Percentiles rank a stretch among this genome's conserved stretches.
phyloP scores from a whole-genome alignment of 176 grass and related monocot species.

The Oryza brachyantha region DNA sequence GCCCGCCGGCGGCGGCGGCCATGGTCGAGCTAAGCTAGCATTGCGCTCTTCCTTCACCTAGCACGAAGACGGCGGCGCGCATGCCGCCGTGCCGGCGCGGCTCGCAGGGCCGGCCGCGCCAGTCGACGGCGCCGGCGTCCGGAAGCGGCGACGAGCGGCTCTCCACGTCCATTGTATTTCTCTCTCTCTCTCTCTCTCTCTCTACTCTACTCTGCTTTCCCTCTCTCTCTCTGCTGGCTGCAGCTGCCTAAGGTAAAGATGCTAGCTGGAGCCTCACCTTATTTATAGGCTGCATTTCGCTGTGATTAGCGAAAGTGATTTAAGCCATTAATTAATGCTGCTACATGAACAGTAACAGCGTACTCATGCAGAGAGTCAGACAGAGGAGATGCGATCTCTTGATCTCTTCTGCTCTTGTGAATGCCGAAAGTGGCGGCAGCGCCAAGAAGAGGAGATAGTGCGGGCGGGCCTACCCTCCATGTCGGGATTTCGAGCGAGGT shows the following conservation, averaged over 20 bases:
- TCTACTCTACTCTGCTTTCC: neutral
- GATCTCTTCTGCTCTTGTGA: neutral
- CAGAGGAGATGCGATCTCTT: neutral
- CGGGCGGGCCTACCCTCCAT: conserved; percentile 29
- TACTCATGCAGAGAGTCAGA: no score
- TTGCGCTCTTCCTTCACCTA: conserved; percentile 57
- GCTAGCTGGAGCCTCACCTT: neutral
- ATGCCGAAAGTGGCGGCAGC: conserved; percentile 21
- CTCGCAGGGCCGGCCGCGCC: conserved; percentile 71
- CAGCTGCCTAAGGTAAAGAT: neutral
- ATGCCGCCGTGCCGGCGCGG: conserved; percentile 67
- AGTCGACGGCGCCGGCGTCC: conserved; percentile 59
- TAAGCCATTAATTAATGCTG: neutral
- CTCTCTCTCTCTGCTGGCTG: neutral
- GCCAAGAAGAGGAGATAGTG: neutral
- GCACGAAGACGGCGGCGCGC: conserved; percentile 87
- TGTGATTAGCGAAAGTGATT: neutral
- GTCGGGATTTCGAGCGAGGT: conserved; percentile 27
- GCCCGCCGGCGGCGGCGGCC: no score
- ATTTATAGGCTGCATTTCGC: neutral
- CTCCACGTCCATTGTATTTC: conserved; percentile 44
- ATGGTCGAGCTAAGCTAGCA: neutral
- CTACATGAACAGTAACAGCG: neutral
- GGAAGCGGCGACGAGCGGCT: conserved; percentile 26
- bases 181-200: no score